Base-by-base conservation (phyloP, 371 early-diverging fungal species). In the Mortierella sp. region DNA sequence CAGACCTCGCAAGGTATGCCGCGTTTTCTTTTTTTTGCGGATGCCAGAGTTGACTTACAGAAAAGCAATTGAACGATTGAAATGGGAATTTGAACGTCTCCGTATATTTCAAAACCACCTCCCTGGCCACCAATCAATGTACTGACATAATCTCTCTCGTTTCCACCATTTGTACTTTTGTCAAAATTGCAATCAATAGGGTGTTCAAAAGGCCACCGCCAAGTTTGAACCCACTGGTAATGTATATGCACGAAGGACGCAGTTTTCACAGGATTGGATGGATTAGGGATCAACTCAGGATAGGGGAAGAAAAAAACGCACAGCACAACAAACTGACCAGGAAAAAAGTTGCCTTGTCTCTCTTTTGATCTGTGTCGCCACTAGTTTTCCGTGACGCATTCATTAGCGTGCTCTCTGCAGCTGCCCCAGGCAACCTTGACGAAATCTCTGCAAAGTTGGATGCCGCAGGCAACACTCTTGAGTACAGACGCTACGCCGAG, bases 401-500 rank as follows among this genome's bases (percentile, higher is more conserved):
- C 89, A 89, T 95, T 80, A 86, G 88, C 73, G 87, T 90, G 79
- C 86, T 94, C 68, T 83, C 86, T 43, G 80, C 87, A 64, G 87
- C 90, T 53, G 85, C 90, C 65, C 90, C 92, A 70, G 93, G 91
- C 68, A 90, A 94, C 85, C 93, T 94, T 86, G 90, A 93, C 65
- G 90, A 89, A 68, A 87, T 95, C 70, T 90, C 93, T 47, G 71
- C 87, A 79, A 90, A 91, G 76, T 92, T 97, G 76, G 97, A 97
- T 88, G 82, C 85, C 41, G 93, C 93, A 67, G 96, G 94, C 71
- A 94, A 94, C 77, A 95, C 94, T 77, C 93, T 97, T 79, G 97
- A 97, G 79, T 96, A 95, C 89, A 94, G 95, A 85, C 94, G 95
- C 83, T 97, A 97, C 94, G 95, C 93, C 74, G 98, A 97, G 79